Evolutionary conservation across 441 rosid genomes (phyloP).

Genomic region (Aquilaria agallochum): DNA sequence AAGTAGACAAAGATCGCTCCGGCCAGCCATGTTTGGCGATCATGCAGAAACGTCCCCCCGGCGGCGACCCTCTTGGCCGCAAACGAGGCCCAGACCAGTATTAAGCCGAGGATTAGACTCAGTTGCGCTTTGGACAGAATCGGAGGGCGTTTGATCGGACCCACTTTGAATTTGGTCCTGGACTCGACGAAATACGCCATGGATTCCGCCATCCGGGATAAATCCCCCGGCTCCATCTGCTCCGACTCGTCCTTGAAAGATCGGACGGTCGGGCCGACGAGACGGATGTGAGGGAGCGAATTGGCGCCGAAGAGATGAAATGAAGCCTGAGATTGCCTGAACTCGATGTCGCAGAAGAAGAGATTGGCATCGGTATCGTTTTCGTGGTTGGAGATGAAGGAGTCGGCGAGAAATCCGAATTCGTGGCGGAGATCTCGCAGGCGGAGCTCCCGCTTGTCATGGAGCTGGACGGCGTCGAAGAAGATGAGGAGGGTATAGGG

Average conservation of each 20-base stretch:
- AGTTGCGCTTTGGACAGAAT: conserved; percentile 51
- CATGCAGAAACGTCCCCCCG: conserved; percentile 71
- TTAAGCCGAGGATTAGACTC: conserved; percentile 19
- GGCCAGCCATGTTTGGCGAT: conserved; percentile 59
- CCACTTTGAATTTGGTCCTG: conserved; percentile 54
- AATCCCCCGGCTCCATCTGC: conserved; percentile 75
- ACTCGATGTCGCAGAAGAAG: conserved; percentile 89
- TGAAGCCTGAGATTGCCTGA: conserved; percentile 65
- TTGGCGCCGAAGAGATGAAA: conserved; percentile 80
- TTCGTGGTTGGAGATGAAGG: conserved; percentile 65
- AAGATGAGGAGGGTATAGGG: conserved; percentile 73
- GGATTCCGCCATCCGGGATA: conserved; percentile 79
- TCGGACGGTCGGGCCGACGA: conserved; percentile 46
- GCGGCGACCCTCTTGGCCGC: conserved; percentile 40
- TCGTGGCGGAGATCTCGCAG: conserved; percentile 62
- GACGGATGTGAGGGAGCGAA: conserved; percentile 87
- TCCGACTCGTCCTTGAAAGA: conserved; percentile 66
- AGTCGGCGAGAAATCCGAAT: conserved; percentile 60
- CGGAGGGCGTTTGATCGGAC: conserved; percentile 80
- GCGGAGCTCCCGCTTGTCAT: conserved; percentile 69
- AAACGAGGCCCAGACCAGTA: conserved; percentile 52
- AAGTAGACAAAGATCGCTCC: conserved; percentile 78
- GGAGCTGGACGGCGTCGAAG: conserved; percentile 90
- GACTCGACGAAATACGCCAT: conserved; percentile 77
- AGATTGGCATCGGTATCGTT: conserved; percentile 40